Conservation (phyloP, 306 rosid genomes). For the Quercus mongolica region DNA sequence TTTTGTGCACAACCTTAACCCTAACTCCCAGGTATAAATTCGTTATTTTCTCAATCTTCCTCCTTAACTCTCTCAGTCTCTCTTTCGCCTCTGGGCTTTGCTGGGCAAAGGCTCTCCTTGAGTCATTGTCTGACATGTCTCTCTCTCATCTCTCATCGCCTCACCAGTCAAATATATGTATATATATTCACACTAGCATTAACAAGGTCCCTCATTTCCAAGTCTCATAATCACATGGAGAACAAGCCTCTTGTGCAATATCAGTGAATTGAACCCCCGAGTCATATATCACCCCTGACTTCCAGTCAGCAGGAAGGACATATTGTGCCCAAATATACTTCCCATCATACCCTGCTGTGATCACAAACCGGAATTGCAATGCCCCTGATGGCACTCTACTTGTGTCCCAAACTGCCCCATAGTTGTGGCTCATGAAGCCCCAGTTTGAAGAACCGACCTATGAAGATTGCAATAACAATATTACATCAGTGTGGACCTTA, state of each 20-base stretch:
- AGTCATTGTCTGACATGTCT: no score
- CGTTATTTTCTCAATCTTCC: no score
- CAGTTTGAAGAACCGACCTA: slow-evolving; percentile 70
- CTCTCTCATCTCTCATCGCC: no score
- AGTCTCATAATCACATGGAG: slow-evolving; percentile 39
- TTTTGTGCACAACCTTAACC: no score
- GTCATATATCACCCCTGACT: slow-evolving; percentile 46
- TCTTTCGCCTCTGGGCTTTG: no score
- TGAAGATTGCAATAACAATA: background rate
- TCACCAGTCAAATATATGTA: no score
- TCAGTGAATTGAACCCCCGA: slow-evolving; percentile 66
- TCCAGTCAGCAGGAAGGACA: slow-evolving; percentile 78
- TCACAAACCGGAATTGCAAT: slow-evolving; percentile 61
- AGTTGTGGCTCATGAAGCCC: slow-evolving; percentile 52
- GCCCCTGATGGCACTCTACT: slow-evolving; percentile 66
- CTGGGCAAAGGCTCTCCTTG: no score
- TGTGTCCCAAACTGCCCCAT: slow-evolving; percentile 88
- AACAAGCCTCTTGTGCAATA: slow-evolving; percentile 71
- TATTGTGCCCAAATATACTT: slow-evolving; percentile 70
- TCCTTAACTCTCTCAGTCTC: no score
- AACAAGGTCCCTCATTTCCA: slow-evolving; percentile 32
- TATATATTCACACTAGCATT: background rate
- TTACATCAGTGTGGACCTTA: background rate
- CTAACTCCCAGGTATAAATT: no score
- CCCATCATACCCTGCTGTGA: slow-evolving; percentile 71